Evolutionary conservation across 129 eudicot species (phyloP), one percentile per base, ranked within the genome.

Genomic region (Flaveria brownii): DNA sequence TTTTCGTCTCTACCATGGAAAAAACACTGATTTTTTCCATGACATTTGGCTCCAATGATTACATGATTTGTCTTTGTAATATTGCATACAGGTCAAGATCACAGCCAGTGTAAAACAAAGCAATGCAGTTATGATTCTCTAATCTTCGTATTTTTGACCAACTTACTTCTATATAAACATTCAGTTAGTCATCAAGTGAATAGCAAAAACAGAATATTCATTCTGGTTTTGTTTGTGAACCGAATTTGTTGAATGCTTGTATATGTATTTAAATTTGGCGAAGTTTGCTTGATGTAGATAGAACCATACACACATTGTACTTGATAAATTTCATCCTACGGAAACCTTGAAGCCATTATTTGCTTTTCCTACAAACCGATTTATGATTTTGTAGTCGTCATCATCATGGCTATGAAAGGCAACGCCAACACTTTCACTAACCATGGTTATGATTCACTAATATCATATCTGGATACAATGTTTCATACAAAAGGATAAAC

Each of bases 71-170:
- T 15, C 41, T 64, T 64, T 36, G 23, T 7, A 36, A 64, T 28
- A 25, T 33, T 28, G 68, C 43, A 26, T 62, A 62, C 70, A 64
- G 70, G 70, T 64, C 3, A 9, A 13, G 68, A 30, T 62, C 43
- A 62, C 70, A 64, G 20, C 9, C 25, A 8, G 47, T 64, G 70
- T n/a, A 64, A 16, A 36, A 10, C 13, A 64, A 33, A 33, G 16
- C 41, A 25, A 59, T 61, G 10, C 3, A 61, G 41, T 12, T 61
- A 61, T 61, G 23, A 64, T 30, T 64, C 46, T 5, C 68, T 26
- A 26, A 36, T 36, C 41, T 36, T 36, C 41, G 1, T 62, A 1
- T 62, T 62, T 2, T 6, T 17, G 39, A 46, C 9, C 1, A 36
- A 15, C n/a, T 62, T 15, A 62, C 6, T 6, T 64, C 33, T 63